Evolutionary conservation across 257 asterid genomes (phyloP).

Genomic region (Misopates orontium): DNA sequence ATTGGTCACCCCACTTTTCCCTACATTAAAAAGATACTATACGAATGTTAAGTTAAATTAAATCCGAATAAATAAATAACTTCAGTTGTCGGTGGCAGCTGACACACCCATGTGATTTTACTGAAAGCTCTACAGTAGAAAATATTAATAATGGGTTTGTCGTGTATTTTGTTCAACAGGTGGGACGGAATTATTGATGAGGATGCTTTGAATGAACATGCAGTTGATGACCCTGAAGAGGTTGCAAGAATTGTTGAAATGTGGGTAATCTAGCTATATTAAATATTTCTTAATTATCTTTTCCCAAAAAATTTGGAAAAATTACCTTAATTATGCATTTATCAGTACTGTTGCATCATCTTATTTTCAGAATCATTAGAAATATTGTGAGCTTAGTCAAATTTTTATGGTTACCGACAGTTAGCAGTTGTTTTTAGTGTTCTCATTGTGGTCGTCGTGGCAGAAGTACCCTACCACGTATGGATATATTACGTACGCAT

Average conservation of each 20-base stretch:
- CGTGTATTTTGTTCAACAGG: slow-evolving; percentile 38
- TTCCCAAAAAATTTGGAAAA: slow-evolving; percentile 6
- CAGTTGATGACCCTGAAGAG: slow-evolving; percentile 86
- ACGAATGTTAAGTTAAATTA: too few relatives aligned
- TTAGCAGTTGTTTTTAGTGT: slow-evolving; percentile 27
- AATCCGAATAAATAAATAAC: slow-evolving; percentile 12
- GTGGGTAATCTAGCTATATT: slow-evolving; percentile 42
- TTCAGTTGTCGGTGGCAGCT: slow-evolving; percentile 53
- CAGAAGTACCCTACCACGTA: neutral
- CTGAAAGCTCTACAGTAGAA: slow-evolving; percentile 1
- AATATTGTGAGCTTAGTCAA: too few relatives aligned
- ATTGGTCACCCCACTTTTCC: too few relatives aligned
- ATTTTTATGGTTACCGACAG: slow-evolving; percentile 33
- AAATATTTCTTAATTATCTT: neutral
- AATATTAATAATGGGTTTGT: too few relatives aligned
- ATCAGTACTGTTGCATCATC: neutral
- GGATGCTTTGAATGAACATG: slow-evolving; percentile 57
- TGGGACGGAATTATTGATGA: slow-evolving; percentile 43
- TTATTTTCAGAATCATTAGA: too few relatives aligned
- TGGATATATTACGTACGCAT: too few relatives aligned
- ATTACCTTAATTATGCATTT: slow-evolving; percentile 22
- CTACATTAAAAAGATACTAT: too few relatives aligned
- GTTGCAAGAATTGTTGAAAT: slow-evolving; percentile 76
- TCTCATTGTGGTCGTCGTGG: slow-evolving; percentile 39
- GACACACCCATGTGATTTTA: slow-evolving; percentile 36